A percentile compares a stretch with the other conserved stretches of the same genome.
Evolutionary conservation across 2,329 filamentous ascomycete species (phyloP).

Genomic region (Periconia digitata): DNA sequence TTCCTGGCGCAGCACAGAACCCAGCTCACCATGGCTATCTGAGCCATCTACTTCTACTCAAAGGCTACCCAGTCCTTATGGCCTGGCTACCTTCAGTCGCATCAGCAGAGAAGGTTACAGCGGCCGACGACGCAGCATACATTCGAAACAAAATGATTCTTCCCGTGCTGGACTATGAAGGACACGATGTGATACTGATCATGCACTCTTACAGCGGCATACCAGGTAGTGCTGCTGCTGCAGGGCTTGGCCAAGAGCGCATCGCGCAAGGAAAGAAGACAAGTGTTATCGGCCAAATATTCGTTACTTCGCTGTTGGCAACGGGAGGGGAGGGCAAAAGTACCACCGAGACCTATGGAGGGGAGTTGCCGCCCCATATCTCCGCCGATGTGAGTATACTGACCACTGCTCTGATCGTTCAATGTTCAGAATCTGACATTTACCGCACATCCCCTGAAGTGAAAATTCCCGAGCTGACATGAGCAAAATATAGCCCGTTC

Average conservation of each 20-base stretch:
- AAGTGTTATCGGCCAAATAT: slow-evolving; percentile 23
- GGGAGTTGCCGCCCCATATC: slow-evolving; percentile 20
- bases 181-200: slow-evolving; percentile 17
- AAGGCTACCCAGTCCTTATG: slow-evolving; percentile 24
- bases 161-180: slow-evolving; percentile 18
- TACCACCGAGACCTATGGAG: slow-evolving; percentile 16
- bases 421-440: background rate
- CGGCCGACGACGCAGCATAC: slow-evolving; percentile 13
- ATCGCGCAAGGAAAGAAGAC: slow-evolving; percentile 14
- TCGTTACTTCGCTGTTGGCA: slow-evolving; percentile 10
- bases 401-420: background rate
- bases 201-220: slow-evolving; percentile 21
- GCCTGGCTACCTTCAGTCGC: slow-evolving; percentile 24
- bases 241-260: slow-evolving; percentile 12
- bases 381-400: slow-evolving; percentile 18
- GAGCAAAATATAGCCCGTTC: slow-evolving; percentile 6
- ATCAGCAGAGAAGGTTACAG: slow-evolving; percentile 10
- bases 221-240: slow-evolving; percentile 14
- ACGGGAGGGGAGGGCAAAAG: slow-evolving; percentile 18
- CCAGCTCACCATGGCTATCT: slow-evolving; percentile 31
- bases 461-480: no score
- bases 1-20: slow-evolving; percentile 36
- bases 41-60: slow-evolving; percentile 19
- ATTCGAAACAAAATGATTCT: slow-evolving; percentile 15
- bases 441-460: no score